Base-by-base conservation (phyloP, 805 yeast genomes). In the Sugiyamaella smithiae region DNA sequence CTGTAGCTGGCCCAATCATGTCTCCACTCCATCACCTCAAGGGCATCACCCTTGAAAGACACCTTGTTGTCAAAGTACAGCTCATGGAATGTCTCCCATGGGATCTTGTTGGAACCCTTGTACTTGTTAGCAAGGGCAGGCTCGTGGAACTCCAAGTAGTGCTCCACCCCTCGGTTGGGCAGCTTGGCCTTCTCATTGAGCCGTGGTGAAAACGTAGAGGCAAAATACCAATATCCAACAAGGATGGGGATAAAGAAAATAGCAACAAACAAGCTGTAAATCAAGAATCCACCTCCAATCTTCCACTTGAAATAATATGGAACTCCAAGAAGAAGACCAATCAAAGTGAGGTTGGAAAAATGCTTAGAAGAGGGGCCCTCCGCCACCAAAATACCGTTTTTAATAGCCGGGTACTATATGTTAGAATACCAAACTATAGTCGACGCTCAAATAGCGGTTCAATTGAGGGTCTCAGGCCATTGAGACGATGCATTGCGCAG, bases 1-100 rank as follows among this genome's bases (percentile, higher is more conserved):
- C 82, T 69, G 73, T 86, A 88, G 57, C 74, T 75, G 58, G 89
- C 85, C 96, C 96, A 88, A 71, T 88, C 97, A 62, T 89, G 95
- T 69, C 91, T 82, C 72, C 74, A 84, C 74, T 88, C 96, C 75
- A 88, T 63, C 41, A 82, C 76, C 58, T 89, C 96, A 55, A 89
- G 77, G 50, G 83, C 80, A 67, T 89, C 96, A 57, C 95, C 96
- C 67, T 85, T 87, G 74, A 88, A 86, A 25, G 84, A 76, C 46
- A 88, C 96, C 68, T 88, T 85, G 61, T 83, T 82, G 49, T 77
- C 89, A 66, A 88, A 88, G 70, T 80, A 89, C 58, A 86, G 76
- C 70, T 88, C 93, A 64, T 85, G 90, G 82, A 89, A 88, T 12
- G 95, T 86, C 70, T 88, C 96, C 81, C 85, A 84, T 59, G 97